These are phyloP conservation scores for Emmonsiellopsis sp. DNA, from an alignment of 2,329 filamentous ascomycete species.

Conservation along the genomic window DNA sequence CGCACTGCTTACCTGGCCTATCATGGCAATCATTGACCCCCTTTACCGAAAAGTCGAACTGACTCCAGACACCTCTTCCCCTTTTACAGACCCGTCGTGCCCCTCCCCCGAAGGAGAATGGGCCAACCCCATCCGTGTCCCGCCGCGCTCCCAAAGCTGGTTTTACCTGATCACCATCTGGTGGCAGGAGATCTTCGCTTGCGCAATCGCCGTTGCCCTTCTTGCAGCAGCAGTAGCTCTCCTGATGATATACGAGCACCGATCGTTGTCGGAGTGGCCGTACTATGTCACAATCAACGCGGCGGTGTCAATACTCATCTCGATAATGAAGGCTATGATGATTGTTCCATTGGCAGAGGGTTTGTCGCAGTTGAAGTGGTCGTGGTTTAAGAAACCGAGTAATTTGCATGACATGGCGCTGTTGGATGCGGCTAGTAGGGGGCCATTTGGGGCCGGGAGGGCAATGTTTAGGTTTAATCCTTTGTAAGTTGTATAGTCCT, in stretches of 20 bases:
- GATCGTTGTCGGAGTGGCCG: constrained; percentile 16
- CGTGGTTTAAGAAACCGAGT: constrained; percentile 21
- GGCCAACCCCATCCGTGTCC: no score
- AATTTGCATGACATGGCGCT: constrained; percentile 22
- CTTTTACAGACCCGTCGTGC: no score
- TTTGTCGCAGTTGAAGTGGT: constrained; percentile 27
- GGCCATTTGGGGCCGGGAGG: constrained; percentile 19
- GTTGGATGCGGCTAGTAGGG: constrained; percentile 26
- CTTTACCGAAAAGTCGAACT: no score
- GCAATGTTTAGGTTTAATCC: constrained; percentile 18
- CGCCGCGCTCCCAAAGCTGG: neutral
- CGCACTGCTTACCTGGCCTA: no score
- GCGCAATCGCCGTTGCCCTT: neutral
- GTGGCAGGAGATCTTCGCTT: neutral
- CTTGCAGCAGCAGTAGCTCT: neutral
- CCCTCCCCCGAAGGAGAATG: no score
- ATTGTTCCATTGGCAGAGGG: constrained; percentile 20
- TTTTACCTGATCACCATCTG: neutral
- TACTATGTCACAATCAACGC: constrained; percentile 25
- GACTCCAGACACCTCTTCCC: no score
- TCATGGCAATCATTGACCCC: no score
- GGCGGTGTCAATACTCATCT: constrained; percentile 20
- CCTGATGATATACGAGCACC: neutral
- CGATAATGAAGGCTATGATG: constrained; percentile 22
- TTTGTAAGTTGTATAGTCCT: constrained; percentile 12